These are phyloP conservation scores for Serendipita vermifera DNA, from an alignment of 768 basidiomycete species.

Conservation along the genomic window DNA sequence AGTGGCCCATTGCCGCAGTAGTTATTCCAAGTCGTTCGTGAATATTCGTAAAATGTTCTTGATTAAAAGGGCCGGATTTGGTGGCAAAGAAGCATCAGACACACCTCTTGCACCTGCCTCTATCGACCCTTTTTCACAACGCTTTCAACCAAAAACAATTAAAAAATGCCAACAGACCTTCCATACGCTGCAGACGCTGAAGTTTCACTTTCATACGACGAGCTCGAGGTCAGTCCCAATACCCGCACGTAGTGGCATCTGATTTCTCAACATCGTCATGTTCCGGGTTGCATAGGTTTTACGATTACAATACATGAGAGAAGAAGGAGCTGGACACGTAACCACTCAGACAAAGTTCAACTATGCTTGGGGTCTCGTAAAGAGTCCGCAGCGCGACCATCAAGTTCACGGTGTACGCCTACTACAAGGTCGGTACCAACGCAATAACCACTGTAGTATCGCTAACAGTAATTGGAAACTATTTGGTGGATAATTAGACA, in stretches of 20 bases:
- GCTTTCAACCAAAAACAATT: not conserved
- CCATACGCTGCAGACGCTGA: conserved; percentile 95
- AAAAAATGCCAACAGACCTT: conserved; percentile 52
- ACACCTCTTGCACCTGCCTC: too few relatives aligned
- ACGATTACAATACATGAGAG: conserved; percentile 76
- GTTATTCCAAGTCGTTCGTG: too few relatives aligned
- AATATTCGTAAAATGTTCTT: too few relatives aligned
- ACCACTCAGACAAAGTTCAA: conserved; percentile 96
- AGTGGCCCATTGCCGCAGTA: too few relatives aligned
- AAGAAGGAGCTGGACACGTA: conserved; percentile 67
- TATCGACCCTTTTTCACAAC: too few relatives aligned
- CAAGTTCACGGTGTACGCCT: conserved; percentile 87
- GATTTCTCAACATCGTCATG: not conserved
- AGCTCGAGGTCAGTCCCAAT: conserved; percentile 56
- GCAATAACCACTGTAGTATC: too few relatives aligned
- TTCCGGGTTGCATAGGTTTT: conserved; percentile 54
- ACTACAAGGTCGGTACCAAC: conserved; percentile 63
- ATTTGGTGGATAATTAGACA: conserved; percentile 39
- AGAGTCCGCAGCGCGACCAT: conserved; percentile 70
- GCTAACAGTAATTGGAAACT: too few relatives aligned
- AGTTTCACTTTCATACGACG: conserved; percentile 75
- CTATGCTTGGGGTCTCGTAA: conserved; percentile 92
- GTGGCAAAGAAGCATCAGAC: too few relatives aligned
- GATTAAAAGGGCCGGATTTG: too few relatives aligned
- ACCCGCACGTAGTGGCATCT: not conserved